Evolutionary conservation across 2,329 filamentous ascomycete genomes (phyloP).

Genomic region (Ilyonectria robusta): DNA sequence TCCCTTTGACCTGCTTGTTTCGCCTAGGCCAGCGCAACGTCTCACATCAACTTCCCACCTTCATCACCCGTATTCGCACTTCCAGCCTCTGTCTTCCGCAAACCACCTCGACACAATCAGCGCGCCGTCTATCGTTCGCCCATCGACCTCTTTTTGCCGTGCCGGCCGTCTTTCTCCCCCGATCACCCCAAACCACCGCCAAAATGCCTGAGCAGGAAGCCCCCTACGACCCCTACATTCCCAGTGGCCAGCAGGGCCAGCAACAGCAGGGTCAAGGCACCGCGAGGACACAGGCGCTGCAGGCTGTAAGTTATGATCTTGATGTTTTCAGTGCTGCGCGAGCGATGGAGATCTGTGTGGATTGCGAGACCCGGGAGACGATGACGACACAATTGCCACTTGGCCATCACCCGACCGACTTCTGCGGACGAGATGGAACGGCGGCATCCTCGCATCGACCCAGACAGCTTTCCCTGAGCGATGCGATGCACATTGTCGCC

Average conservation of each 20-base stretch:
- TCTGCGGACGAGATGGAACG: conserved; percentile 14
- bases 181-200: conserved; percentile 30
- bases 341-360: conserved; percentile 32
- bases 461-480: background rate
- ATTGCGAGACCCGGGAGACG: conserved; percentile 35
- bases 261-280: conserved; percentile 62
- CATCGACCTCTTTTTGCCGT: conserved; percentile 29
- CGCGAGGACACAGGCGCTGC: conserved; percentile 75
- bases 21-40: conserved; percentile 49
- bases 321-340: conserved; percentile 35
- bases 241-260: conserved; percentile 72
- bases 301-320: conserved; percentile 77
- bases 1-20: conserved; percentile 43
- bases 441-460: conserved; percentile 1
- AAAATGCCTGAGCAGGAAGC: conserved; percentile 69
- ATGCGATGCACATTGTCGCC: conserved; percentile 10
- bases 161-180: conserved; percentile 27
- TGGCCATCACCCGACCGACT: conserved; percentile 18
- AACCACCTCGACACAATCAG: conserved; percentile 40
- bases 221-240: conserved; percentile 93
- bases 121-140: conserved; percentile 24
- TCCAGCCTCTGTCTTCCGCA: conserved; percentile 44
- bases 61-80: conserved; percentile 41
- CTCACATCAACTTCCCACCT: conserved; percentile 47
- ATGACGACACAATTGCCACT: conserved; percentile 32